Conservation (phyloP, 192 early-diverging fungal genomes). For the Haplosporangium gracile region DNA sequence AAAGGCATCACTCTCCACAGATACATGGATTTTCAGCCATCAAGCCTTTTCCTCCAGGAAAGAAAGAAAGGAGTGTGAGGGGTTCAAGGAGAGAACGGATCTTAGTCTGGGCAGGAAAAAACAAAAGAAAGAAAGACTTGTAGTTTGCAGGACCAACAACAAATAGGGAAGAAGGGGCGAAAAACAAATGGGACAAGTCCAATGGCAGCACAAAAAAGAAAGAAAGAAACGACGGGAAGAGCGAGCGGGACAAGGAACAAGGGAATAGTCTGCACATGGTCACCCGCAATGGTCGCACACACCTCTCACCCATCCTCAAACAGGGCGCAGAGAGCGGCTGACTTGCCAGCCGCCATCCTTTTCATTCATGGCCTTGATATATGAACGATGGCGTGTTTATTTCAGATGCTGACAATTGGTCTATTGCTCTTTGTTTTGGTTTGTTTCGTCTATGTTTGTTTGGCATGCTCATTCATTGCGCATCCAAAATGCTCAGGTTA, state of each 20-base stretch:
- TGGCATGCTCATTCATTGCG: neutral
- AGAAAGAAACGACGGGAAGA: conserved; percentile 6
- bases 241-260: conserved; percentile 11
- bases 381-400: neutral
- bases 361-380: neutral
- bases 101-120: neutral
- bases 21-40: neutral
- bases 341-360: neutral
- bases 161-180: neutral
- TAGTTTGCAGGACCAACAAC: neutral
- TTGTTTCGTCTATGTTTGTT: neutral
- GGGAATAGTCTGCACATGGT: neutral
- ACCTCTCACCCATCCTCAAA: neutral
- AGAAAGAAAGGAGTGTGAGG: neutral
- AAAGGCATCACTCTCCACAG: neutral
- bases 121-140: neutral
- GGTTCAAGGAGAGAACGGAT: neutral
- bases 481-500: conserved; percentile 33
- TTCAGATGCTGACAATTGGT: neutral
- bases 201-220: neutral
- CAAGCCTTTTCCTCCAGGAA: neutral
- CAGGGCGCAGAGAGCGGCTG: neutral
- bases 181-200: neutral
- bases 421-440: neutral
- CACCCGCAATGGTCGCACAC: conserved; percentile 4